A percentile compares a stretch with the other conserved stretches of the same genome.
These are phyloP conservation scores for Wickerhamomyces bovis DNA, from an alignment of 805 yeast genomes.

Conservation along the genomic window DNA sequence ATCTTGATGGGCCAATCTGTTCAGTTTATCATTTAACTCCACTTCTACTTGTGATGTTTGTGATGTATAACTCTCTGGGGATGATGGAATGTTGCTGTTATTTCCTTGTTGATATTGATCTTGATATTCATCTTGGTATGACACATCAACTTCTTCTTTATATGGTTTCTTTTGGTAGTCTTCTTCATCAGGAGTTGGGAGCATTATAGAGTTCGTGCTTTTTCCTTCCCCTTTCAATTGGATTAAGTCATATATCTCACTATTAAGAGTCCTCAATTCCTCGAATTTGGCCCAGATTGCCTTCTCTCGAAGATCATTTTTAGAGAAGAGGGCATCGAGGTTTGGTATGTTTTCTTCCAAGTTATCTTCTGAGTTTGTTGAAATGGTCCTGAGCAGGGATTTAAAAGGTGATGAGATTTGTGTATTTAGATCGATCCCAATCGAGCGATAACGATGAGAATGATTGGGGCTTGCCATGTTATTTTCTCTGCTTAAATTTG, in stretches of 20 bases:
- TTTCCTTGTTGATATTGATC: not conserved
- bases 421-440: not conserved
- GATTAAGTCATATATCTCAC: not conserved
- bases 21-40: conserved; percentile 13
- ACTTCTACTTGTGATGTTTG: conserved; percentile 15
- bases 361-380: not conserved
- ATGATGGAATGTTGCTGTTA: conserved; percentile 15
- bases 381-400: not conserved
- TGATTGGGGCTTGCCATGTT: not conserved
- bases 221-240: too few relatives aligned
- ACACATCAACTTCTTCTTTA: not conserved
- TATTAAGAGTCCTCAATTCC: not conserved
- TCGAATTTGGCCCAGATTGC: not conserved
- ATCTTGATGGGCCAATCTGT: conserved; percentile 8
- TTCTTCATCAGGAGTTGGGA: conserved; percentile 19
- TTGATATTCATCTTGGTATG: conserved; percentile 1
- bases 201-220: not conserved
- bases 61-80: conserved; percentile 17
- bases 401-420: not conserved
- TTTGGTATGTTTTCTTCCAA: not conserved
- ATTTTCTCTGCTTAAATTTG: too few relatives aligned
- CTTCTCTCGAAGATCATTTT: not conserved
- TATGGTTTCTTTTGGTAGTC: not conserved
- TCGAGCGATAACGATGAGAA: not conserved
- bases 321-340: not conserved